Evolutionary conservation across 371 early-diverging fungal species (phyloP), one percentile per base, ranked within the genome.

Genomic region (Circinella umbellata): DNA sequence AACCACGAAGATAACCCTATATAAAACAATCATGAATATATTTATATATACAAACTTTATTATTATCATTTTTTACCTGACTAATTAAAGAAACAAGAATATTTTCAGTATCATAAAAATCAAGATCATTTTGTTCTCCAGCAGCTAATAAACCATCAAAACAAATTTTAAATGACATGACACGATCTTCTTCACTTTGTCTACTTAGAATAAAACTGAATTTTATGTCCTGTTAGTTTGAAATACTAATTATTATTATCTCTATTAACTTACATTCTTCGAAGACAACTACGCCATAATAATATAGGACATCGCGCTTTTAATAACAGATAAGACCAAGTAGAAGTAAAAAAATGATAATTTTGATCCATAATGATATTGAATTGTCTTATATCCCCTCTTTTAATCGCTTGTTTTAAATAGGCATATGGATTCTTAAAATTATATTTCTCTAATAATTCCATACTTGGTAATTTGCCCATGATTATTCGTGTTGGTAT

Each of bases 1-100:
- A 96, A 0, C 96, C 97, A 61, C 91, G 92, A 57, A 96, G 85
- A 70, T 89, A 93, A 4, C 93, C 94, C 89, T 89, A 73, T 20
- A 79, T 38, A 18, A 4, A 15, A 61, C 39, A 36, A 17, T 18
- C 20, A 46, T 47, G 13, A 27, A 49, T 42, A 36, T 20, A 14
- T 62, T 39, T 39, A 39, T 39, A 39, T 39, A 39, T 10, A 39
- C 10, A 6, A 59, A n/a, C 5, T 59, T 20, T 11, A 11, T 18
- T 18, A 36, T 3, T 13, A 27, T 39, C 20, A 38, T 48, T 34
- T 55, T 53, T 62, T 79, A 82, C 85, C 76, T 85, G 85, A 60
- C 77, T 80, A 10, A 85, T 67, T 18, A 85, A 67, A 8, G 85
- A 81, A 0, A 85, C 85, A 3, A 85, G 59, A 1, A 82, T 72